Evolutionary conservation across 768 basidiomycete species (phyloP).

Genomic region (Collybia nuda): DNA sequence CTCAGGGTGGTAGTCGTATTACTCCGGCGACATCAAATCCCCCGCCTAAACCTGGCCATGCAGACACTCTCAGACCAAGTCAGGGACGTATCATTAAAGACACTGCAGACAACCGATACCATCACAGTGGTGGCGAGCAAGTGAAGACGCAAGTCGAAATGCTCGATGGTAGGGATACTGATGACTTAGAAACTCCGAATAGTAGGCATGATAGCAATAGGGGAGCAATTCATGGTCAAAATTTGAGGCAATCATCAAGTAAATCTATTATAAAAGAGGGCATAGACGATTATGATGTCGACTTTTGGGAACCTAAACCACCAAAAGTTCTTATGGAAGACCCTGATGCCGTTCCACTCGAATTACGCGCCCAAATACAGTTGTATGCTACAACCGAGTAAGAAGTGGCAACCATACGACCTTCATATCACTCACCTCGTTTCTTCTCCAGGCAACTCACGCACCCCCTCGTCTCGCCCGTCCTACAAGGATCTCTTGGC

Average conservation of each 20-base stretch:
- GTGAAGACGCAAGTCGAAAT: slow-evolving; percentile 31
- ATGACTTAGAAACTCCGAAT: background rate
- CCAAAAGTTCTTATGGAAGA: slow-evolving; percentile 57
- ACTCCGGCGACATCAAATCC: slow-evolving; percentile 34
- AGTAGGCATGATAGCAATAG: background rate
- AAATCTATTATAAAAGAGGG: slow-evolving; percentile 1
- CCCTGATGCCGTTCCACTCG: slow-evolving; percentile 40
- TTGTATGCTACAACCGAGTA: slow-evolving; percentile 75
- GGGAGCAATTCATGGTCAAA: background rate
- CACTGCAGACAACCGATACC: background rate
- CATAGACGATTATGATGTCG: slow-evolving; percentile 21
- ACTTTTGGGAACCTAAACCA: slow-evolving; percentile 52
- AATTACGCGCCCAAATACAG: slow-evolving; percentile 68
- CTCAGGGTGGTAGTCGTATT: slow-evolving; percentile 32
- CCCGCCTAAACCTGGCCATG: slow-evolving; percentile 49
- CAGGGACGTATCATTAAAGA: slow-evolving; percentile 22
- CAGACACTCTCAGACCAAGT: slow-evolving; percentile 44
- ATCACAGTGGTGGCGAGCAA: slow-evolving; percentile 1
- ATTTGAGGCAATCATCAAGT: background rate
- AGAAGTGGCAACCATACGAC: slow-evolving; percentile 16
- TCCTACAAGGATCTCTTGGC: slow-evolving; percentile 70
- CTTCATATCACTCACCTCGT: background rate
- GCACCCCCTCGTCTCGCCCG: slow-evolving; percentile 73
- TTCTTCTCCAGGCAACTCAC: slow-evolving; percentile 46
- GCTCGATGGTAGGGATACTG: slow-evolving; percentile 15